These are phyloP conservation scores for Xylariaceae sp. DNA, from an alignment of 2,329 filamentous ascomycete species.

Conservation along the genomic window DNA sequence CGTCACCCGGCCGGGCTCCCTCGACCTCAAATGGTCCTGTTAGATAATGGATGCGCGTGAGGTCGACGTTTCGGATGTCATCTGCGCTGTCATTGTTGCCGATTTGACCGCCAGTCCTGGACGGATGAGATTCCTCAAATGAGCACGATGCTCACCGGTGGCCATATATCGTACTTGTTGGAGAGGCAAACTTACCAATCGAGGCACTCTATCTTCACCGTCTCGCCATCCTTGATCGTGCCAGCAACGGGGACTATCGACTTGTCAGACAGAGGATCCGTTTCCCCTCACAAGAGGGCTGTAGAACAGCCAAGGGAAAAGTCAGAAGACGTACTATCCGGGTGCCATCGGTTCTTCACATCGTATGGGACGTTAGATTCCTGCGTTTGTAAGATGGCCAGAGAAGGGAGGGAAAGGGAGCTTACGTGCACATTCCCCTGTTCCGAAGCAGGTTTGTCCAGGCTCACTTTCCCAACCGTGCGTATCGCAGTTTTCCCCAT, in stretches of 20 bases:
- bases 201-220: conserved; percentile 88
- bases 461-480: conserved; percentile 65
- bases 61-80: conserved; percentile 76
- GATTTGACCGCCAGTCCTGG: conserved; percentile 71
- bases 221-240: conserved; percentile 74
- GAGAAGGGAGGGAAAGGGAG: conserved; percentile 5
- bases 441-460: conserved; percentile 65
- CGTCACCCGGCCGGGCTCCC: conserved; percentile 75
- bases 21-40: conserved; percentile 86
- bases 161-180: no score
- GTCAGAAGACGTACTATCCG: conserved; percentile 58
- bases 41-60: conserved; percentile 81
- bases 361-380: neutral
- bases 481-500: conserved; percentile 51
- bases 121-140: neutral
- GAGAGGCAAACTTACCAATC: conserved; percentile 54
- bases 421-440: conserved; percentile 67
- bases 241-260: conserved; percentile 63
- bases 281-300: neutral
- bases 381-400: neutral
- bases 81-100: conserved; percentile 86
- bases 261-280: conserved; percentile 2
- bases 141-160: no score
- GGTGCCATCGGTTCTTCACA: conserved; percentile 81
- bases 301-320: no score